These are phyloP conservation scores for Saccharomyces hybrid DNA, from an alignment of 1,139 yeast species.

Conservation along the genomic window DNA sequence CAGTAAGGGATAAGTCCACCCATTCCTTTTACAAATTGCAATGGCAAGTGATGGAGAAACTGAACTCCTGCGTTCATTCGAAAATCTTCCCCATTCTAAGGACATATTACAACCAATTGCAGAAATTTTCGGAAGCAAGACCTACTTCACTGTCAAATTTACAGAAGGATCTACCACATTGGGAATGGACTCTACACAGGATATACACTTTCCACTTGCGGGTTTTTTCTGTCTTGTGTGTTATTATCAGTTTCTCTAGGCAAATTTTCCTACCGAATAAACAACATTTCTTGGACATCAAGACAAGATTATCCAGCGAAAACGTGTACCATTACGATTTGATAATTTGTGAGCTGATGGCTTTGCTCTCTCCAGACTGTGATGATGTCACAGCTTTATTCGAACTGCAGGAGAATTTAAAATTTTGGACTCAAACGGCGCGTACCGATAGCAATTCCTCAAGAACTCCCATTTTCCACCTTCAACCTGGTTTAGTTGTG, in stretches of 20 bases:
- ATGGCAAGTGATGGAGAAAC: slow-evolving; percentile 24
- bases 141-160: slow-evolving; percentile 5
- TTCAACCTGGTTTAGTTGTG: slow-evolving; percentile 14
- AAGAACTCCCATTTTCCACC: slow-evolving; percentile 7
- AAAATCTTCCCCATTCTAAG: slow-evolving; percentile 19
- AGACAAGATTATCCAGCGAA: slow-evolving; percentile 17
- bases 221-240: slow-evolving; percentile 14
- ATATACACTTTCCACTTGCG: slow-evolving; percentile 34
- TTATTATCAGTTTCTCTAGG: slow-evolving; percentile 17
- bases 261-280: slow-evolving; percentile 25
- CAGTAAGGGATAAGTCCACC: slow-evolving; percentile 22
- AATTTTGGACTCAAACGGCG: background rate
- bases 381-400: background rate
- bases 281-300: slow-evolving; percentile 13
- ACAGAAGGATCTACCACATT: slow-evolving; percentile 28
- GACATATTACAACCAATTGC: slow-evolving; percentile 19
- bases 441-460: background rate
- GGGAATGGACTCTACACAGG: slow-evolving; percentile 41
- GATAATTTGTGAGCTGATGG: slow-evolving; percentile 7
- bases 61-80: slow-evolving; percentile 14
- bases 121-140: slow-evolving; percentile 15
- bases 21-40: slow-evolving; percentile 24
- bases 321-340: slow-evolving; percentile 24
- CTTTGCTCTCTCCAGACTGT: background rate
- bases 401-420: background rate